Evolutionary conservation across 139 green algal species (phyloP), one percentile per base, ranked within the genome.

Genomic region (Picochlorum sp.): DNA sequence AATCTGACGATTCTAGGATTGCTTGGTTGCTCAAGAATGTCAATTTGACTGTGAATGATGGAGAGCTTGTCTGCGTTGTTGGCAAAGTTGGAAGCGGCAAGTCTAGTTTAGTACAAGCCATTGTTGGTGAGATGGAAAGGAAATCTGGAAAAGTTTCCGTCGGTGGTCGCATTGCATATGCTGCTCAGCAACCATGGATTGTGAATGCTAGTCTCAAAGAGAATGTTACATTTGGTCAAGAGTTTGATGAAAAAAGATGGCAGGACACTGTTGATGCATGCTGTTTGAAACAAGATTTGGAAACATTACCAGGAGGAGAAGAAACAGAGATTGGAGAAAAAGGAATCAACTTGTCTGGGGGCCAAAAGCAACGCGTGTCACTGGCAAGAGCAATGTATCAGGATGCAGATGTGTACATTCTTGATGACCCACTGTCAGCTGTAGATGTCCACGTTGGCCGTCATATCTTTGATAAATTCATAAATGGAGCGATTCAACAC

Each of bases 301-400:
- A 79, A 20, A 77, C 89, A 37, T 72, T 95, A 60, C 78, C 85
- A 8, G 78, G 73, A 6, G 90, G 87, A 3, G 87, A 90, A 28
- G 64, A 88, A 21, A 96, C 91, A 1, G 91, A 97, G 75, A 96
- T 97, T 57, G 92, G 92, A 10, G 92, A 97, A 68, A 83, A 88
- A 45, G 92, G 92, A 18, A 78, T 95, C 18, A 96, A 92, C 47
- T 80, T 98, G 50, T 86, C 68, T 3, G 92, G 92, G 51, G 90
- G 92, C 1, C 90, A 97, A 82, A 95, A 95, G 78, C 85, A 92
- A 79, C 83, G 91, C 58, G 80, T 97, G 20, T 85, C 84, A 21
- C 83, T 97, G 37, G 91, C 91, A 1, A 75, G 91, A 18, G 85
- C 91, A 1, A 71, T 91, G 41, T 97, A 96, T 37, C 45, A 72